These are phyloP conservation scores for Singerocomus inundabilis DNA, from an alignment of 1,284 basidiomycete species.

Conservation along the genomic window DNA sequence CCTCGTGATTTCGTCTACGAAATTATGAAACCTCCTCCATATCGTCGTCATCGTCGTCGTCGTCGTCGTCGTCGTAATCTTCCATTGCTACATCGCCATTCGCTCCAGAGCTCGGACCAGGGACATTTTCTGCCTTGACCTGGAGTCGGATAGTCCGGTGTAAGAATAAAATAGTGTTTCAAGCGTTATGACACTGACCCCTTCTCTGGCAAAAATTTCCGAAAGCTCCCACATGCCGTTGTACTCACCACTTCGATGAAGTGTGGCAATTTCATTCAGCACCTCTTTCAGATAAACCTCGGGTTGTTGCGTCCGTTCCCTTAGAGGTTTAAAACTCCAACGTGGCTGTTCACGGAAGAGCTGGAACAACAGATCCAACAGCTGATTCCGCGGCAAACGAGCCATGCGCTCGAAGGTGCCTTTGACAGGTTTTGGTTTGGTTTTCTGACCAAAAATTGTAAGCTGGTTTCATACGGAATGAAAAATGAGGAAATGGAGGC, in stretches of 20 bases:
- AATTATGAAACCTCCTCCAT: slow-evolving; percentile 54
- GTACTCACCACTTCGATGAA: slow-evolving; percentile 78
- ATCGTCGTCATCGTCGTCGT: slow-evolving; percentile 41
- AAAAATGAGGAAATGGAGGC: slow-evolving; percentile 25
- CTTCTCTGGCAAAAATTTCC: slow-evolving; percentile 60
- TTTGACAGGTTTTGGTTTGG: slow-evolving; percentile 65
- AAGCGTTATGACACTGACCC: slow-evolving; percentile 44
- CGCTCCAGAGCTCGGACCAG: slow-evolving; percentile 38
- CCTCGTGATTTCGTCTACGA: background rate
- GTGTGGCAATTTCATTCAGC: slow-evolving; percentile 75
- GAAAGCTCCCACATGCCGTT: slow-evolving; percentile 72
- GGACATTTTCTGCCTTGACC: slow-evolving; percentile 59
- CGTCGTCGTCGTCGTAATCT: slow-evolving; percentile 42
- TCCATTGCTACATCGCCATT: slow-evolving; percentile 39
- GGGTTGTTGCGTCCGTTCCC: slow-evolving; percentile 86
- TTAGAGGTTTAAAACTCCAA: slow-evolving; percentile 81
- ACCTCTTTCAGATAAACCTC: slow-evolving; percentile 90
- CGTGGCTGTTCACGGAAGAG: slow-evolving; percentile 78
- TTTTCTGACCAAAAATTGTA: slow-evolving; percentile 37
- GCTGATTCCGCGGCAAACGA: slow-evolving; percentile 71
- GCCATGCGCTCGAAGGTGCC: slow-evolving; percentile 85
- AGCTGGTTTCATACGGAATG: background rate
- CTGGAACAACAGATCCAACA: slow-evolving; percentile 82
- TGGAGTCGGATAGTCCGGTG: slow-evolving; percentile 24
- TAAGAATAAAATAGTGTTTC: slow-evolving; percentile 29